phyloP scores from a whole-genome alignment of 306 rosid species.

The Fagus crenata region DNA sequence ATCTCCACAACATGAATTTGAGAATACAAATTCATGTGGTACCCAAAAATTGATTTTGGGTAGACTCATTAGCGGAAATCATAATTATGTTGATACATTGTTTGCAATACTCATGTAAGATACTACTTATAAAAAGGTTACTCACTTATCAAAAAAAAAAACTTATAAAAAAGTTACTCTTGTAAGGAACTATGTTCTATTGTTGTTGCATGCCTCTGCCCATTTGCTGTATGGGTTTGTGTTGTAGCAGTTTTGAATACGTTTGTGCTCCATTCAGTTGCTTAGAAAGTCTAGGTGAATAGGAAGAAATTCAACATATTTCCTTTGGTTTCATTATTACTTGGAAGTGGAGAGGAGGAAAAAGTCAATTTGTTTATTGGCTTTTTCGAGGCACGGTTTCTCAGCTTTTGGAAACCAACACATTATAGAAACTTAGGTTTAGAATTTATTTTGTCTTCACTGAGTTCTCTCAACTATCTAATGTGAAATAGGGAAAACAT shows the following conservation, averaged over 20 bases:
- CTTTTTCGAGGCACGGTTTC: not conserved
- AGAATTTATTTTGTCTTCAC: too few relatives aligned
- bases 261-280: not conserved
- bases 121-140: too few relatives aligned
- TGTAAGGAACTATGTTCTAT: not conserved
- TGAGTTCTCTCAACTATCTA: not conserved
- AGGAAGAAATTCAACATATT: not conserved
- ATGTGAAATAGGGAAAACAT: not conserved
- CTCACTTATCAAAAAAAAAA: too few relatives aligned
- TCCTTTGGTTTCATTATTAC: not conserved
- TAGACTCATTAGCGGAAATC: too few relatives aligned
- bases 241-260: not conserved
- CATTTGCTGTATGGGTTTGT: not conserved
- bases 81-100: too few relatives aligned
- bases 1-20: too few relatives aligned
- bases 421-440: not conserved
- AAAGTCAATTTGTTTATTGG: not conserved
- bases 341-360: not conserved
- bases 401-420: not conserved
- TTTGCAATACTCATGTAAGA: too few relatives aligned
- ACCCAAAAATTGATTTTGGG: too few relatives aligned
- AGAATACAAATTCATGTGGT: too few relatives aligned
- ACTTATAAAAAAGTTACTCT: too few relatives aligned
- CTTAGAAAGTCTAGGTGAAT: not conserved
- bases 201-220: not conserved